Conservation (phyloP, 306 rosid species). For the Rubus idaeus region DNA sequence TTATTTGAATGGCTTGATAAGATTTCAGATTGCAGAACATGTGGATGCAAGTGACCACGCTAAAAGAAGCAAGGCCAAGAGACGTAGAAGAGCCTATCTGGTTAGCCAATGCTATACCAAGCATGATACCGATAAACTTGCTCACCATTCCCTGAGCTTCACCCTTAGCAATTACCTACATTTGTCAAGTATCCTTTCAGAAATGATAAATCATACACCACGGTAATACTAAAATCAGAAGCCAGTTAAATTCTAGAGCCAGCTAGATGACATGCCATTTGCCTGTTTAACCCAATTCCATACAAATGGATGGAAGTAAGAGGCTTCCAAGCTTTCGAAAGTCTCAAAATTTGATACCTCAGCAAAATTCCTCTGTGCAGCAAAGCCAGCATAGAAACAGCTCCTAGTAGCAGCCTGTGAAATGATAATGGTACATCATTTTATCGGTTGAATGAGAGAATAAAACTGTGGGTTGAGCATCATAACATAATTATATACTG, state of each 20-base stretch:
- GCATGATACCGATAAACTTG: conserved; percentile 75
- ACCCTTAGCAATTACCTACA: conserved; percentile 96
- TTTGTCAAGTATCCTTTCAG: conserved; percentile 25
- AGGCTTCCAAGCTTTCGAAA: no score
- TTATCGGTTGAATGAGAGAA: background rate
- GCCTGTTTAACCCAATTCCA: no score
- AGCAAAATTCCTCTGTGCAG: conserved; percentile 96
- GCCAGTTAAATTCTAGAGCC: background rate
- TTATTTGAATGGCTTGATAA: conserved; percentile 77
- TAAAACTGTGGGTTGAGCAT: background rate
- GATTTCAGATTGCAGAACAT: conserved; percentile 97
- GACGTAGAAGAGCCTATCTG: conserved; percentile 71
- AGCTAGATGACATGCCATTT: background rate
- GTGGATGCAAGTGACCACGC: conserved; percentile 80
- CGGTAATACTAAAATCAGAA: background rate
- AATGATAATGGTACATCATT: conserved; percentile 18
- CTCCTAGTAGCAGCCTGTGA: conserved; percentile 94
- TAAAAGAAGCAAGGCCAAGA: conserved; percentile 70
- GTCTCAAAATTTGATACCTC: conserved; percentile 51
- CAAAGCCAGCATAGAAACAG: conserved; percentile 98
- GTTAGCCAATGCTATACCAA: conserved; percentile 87
- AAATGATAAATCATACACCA: background rate
- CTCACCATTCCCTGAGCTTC: conserved; percentile 99
- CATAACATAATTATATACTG: background rate
- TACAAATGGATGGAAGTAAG: no score